Evolutionary conservation across 2,329 filamentous ascomycete species (phyloP), one percentile per base, ranked within the genome.

Genomic region (Ophiostoma fasciatum): DNA sequence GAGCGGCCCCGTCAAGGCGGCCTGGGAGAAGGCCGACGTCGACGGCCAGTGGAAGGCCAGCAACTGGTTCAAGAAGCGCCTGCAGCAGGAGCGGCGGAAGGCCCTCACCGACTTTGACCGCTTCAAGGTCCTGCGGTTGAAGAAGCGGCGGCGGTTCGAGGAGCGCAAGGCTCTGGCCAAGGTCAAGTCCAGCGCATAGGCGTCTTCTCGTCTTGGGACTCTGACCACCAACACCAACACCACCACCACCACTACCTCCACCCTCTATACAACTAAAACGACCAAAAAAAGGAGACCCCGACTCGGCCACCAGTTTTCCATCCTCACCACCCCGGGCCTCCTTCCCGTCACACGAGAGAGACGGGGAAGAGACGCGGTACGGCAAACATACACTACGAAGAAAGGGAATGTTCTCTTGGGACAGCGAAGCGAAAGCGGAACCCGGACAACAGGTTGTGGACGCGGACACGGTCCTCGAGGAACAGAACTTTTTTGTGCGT

Each of bases 121-220:
- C 64, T 98, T 96, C 84, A 94, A 98, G 82, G 90, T 96, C 56
- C 74, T 96, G 77, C 80, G 88, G 66, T 74, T 96, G 68, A 92
- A 88, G 81, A 98, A 98, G 79, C 87, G 94, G 80, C 83, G 87
- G 63, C 82, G 87, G 62, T 96, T 92, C 70, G 87, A 94, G 74
- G 80, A 94, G 67, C 81, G 81, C 69, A 96, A 94, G 81, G 79
- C 83, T 57, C 73, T 92, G 60, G 83, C 85, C 61, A 93, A 94
- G 77, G 70, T 93, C 67, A 82, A 81, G 71, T 78, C 81, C 55
- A 68, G 78, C 54, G 78, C 81, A 62, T 83, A 81, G n/a, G n/a
- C n/a, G n/a, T n/a, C n/a, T n/a, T n/a, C n/a, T n/a, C n/a, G n/a
- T n/a, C n/a, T n/a, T n/a, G n/a, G n/a, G n/a, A n/a, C n/a, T n/a